A percentile compares a stretch with the other conserved stretches of the same genome.
Evolutionary conservation across 2,329 filamentous ascomycete genomes (phyloP).

Genomic region (Ophiostoma pallidulum): DNA sequence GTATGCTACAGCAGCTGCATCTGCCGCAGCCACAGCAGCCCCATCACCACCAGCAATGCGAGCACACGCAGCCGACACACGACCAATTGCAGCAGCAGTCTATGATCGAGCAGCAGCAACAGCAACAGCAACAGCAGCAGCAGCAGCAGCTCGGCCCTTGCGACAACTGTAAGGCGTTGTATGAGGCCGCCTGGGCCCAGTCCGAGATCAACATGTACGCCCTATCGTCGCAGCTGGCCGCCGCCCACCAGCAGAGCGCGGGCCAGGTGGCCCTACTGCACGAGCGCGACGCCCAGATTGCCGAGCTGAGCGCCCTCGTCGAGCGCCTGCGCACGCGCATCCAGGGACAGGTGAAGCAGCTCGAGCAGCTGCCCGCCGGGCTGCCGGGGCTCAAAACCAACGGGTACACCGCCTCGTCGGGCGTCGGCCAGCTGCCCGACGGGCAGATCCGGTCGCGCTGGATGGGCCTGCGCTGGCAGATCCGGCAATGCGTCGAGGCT

Average conservation of each 20-base stretch:
- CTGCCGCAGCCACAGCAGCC: background rate
- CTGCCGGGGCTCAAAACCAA: background rate
- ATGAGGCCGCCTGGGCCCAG: background rate
- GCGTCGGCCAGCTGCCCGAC: conserved; percentile 6
- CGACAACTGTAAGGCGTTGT: background rate
- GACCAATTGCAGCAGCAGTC: background rate
- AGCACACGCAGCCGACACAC: background rate
- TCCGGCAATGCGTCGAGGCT: conserved; percentile 9
- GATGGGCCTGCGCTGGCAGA: conserved; percentile 8
- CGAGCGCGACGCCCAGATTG: conserved; percentile 6
- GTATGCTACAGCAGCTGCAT: background rate
- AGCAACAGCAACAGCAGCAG: background rate
- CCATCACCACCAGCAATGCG: background rate
- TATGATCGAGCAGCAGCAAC: background rate
- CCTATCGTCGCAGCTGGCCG: background rate
- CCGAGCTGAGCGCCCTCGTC: conserved; percentile 1
- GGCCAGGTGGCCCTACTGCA: conserved; percentile 1
- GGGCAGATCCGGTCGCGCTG: conserved; percentile 8
- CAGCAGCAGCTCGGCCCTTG: background rate
- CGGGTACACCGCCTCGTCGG: background rate
- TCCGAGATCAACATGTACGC: background rate
- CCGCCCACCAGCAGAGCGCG: conserved; percentile 1
- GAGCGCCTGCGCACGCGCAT: conserved; percentile 8
- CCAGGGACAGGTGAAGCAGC: conserved; percentile 8
- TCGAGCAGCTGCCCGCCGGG: conserved; percentile 1